Evolutionary conservation across 208 protist genomes (phyloP).

Genomic region (Phytomonas francai): DNA sequence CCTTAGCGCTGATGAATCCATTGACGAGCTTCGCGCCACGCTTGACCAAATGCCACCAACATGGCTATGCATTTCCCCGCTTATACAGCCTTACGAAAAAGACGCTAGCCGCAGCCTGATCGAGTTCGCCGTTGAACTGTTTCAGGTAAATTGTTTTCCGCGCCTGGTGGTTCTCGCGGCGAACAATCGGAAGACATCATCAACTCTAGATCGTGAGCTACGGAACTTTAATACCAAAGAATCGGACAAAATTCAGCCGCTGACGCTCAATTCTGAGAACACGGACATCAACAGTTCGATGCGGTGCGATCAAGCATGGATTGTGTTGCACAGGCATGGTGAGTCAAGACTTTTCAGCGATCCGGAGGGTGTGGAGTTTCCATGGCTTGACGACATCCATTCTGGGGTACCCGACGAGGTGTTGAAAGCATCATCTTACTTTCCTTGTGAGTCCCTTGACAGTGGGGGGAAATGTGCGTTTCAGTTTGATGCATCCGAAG

Average conservation of each 20-base stretch:
- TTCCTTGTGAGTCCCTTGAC: conserved; percentile 9
- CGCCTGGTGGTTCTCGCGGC: conserved; percentile 43
- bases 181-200: too few species aligned
- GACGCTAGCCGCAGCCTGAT: conserved; percentile 13
- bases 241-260: background rate
- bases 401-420: conserved; percentile 1
- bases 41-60: conserved; percentile 28
- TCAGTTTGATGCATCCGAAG: too few species aligned
- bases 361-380: conserved; percentile 25
- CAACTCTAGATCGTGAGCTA: background rate
- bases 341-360: conserved; percentile 23
- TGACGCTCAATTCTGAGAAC: background rate
- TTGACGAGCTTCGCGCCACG: conserved; percentile 19
- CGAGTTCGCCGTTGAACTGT: conserved; percentile 12
- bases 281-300: conserved; percentile 1
- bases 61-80: conserved; percentile 40
- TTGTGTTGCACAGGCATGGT: conserved; percentile 26
- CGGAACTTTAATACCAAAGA: background rate
- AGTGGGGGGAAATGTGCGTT: too few species aligned
- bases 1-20: conserved; percentile 40
- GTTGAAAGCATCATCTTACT: conserved; percentile 3
- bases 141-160: conserved; percentile 48
- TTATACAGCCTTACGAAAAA: conserved; percentile 4
- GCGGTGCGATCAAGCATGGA: conserved; percentile 17
- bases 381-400: conserved; percentile 16